Evolutionary conservation across 495 filamentous ascomycete species (phyloP), one percentile per base, ranked within the genome.

Genomic region (Penicillium fimorum): DNA sequence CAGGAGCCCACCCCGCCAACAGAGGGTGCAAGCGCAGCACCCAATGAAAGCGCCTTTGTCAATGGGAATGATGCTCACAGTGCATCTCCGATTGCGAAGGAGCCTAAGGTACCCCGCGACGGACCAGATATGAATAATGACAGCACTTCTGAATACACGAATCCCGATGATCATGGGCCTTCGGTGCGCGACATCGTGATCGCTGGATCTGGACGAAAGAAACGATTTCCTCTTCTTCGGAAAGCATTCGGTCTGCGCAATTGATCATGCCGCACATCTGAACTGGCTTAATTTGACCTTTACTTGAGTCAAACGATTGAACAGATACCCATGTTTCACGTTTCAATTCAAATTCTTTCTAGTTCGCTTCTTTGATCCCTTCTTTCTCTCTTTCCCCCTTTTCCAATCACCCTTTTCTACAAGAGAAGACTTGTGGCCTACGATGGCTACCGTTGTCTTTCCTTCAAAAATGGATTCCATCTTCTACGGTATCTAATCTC

Each of bases 201-300:
- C 53, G 67, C 63, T 30, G 62, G 67, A 24, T 69, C 72, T 10
- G 72, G 70, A 35, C 77, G 77, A 50, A 81, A 81, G 66, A 82
- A 77, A 59, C 75, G 77, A 50, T 81, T 82, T 50, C 72, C 71
- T 1, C 65, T 71, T 50, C 63, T 82, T 49, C 68, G 76, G 22
- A 79, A 76, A 55, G 79, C 77, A 27, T 76, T 82, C 47, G 73
- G 78, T 10, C 59, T 81, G 51, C 68, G 71, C 40, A 55, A 60
- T 45, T 79, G 56, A 77, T 50, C 24, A 17, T 27, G 27, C 44
- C 22, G 38, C 17, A 5, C 13, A 38, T 55, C 20, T 37, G 5
- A 24, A 10, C 3, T 20, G 15, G 7, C 45, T 6, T 32, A 8
- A 6, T 27, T 3, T 47, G 6, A 11, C 10, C 1, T 3, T 44